A percentile compares a stretch with the other conserved stretches of the same genome.
Conservation (phyloP, 2,329 filamentous ascomycete genomes). For the Colletotrichum navitas region DNA sequence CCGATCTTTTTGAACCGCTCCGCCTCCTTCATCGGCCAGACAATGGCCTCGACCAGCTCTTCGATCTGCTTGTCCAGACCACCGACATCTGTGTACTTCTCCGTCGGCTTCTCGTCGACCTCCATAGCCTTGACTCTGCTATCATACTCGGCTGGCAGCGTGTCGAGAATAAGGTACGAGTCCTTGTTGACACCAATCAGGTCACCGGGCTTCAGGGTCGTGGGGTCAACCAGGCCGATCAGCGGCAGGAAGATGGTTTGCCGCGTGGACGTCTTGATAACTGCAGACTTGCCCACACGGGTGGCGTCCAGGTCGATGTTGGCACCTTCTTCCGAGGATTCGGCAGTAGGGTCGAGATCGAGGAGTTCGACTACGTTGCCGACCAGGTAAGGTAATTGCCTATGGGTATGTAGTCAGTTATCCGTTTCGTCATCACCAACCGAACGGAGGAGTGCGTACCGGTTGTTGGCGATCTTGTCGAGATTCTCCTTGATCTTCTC, state of each 20-base stretch:
- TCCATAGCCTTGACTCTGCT: slow-evolving; percentile 99
- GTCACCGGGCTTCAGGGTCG: slow-evolving; percentile 94
- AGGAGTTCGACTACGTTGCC: slow-evolving; percentile 98
- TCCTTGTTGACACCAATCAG: slow-evolving; percentile 99
- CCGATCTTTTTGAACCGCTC: slow-evolving; percentile 99
- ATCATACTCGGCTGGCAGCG: slow-evolving; percentile 96
- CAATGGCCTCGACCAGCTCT: slow-evolving; percentile 96
- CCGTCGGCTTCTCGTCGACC: slow-evolving; percentile 98
- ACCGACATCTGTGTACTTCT: slow-evolving; percentile 98
- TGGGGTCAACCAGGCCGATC: slow-evolving; percentile 95
- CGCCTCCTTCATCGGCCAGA: slow-evolving; percentile 99
- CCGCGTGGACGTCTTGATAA: slow-evolving; percentile 98
- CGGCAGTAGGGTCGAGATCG: slow-evolving; percentile 94
- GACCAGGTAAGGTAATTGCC: slow-evolving; percentile 97
- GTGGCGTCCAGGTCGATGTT: slow-evolving; percentile 99
- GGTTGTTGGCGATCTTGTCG: slow-evolving; percentile 99
- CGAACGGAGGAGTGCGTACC: slow-evolving; percentile 64
- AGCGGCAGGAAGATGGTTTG: slow-evolving; percentile 99
- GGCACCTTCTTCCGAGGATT: slow-evolving; percentile 96
- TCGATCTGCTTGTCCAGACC: slow-evolving; percentile 99
- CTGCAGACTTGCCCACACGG: slow-evolving; percentile 95
- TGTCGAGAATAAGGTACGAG: slow-evolving; percentile 96
- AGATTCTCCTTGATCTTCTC: slow-evolving; percentile 99
- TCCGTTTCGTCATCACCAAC: slow-evolving; percentile 13
- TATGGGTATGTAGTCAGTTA: slow-evolving; percentile 54